phyloP scores from a whole-genome alignment of 192 early-diverging fungal species.

The Podila epigama region DNA sequence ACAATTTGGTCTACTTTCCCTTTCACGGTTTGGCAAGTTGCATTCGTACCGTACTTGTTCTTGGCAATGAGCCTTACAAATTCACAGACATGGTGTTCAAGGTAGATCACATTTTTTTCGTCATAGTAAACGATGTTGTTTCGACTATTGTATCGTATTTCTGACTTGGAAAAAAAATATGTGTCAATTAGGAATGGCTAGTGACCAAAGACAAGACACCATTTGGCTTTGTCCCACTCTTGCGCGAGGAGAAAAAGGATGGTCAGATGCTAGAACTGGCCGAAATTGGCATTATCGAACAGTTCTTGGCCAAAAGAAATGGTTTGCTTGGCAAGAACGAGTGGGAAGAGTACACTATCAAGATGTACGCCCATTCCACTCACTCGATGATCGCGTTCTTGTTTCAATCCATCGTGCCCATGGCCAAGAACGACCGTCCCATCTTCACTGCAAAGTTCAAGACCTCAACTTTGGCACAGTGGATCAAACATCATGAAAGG shows the following conservation, averaged over 20 bases:
- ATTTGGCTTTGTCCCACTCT: slow-evolving; percentile 57
- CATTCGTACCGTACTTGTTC: slow-evolving; percentile 7
- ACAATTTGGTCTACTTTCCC: slow-evolving; percentile 33
- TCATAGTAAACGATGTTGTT: background rate
- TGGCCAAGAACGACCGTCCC: slow-evolving; percentile 11
- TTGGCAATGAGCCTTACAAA: slow-evolving; percentile 20
- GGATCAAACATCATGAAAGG: slow-evolving; percentile 21
- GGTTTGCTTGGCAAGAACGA: slow-evolving; percentile 12
- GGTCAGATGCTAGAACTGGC: slow-evolving; percentile 38
- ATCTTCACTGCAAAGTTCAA: slow-evolving; percentile 22
- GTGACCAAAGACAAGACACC: slow-evolving; percentile 51
- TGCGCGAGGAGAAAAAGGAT: slow-evolving; percentile 37
- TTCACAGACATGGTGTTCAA: slow-evolving; percentile 1
- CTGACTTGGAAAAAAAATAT: background rate
- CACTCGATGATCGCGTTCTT: slow-evolving; percentile 21
- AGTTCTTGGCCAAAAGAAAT: slow-evolving; percentile 10
- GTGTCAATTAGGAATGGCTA: slow-evolving; percentile 44
- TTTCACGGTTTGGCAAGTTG: slow-evolving; percentile 34
- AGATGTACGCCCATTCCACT: slow-evolving; percentile 30
- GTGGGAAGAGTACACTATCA: slow-evolving; percentile 29
- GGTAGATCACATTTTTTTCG: background rate
- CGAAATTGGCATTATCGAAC: slow-evolving; percentile 23
- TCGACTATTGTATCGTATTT: background rate
- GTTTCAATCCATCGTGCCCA: slow-evolving; percentile 12
- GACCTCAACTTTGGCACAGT: slow-evolving; percentile 10